These are phyloP conservation scores for Ophiorrhiza pumila DNA, from an alignment of 257 asterid species.

Conservation along the genomic window DNA sequence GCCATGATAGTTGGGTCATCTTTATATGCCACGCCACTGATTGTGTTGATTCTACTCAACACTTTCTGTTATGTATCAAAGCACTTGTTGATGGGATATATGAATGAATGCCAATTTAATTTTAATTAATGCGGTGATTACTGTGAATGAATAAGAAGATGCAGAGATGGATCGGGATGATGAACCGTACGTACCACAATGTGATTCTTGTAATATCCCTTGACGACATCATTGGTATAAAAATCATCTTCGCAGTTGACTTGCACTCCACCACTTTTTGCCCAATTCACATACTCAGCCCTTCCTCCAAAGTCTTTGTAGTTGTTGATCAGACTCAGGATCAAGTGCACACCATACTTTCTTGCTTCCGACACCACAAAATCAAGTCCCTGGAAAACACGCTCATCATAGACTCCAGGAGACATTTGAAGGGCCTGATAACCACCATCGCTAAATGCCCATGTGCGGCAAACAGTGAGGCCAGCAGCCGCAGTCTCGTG, in stretches of 20 bases:
- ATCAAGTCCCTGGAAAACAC: conserved; percentile 51
- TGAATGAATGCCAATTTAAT: too few relatives aligned
- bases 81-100: too few relatives aligned
- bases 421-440: conserved; percentile 40
- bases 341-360: conserved; percentile 30
- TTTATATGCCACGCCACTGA: conserved; percentile 34
- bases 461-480: conserved; percentile 45
- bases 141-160: not conserved
- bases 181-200: conserved; percentile 24
- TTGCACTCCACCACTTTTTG: conserved; percentile 35
- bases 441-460: conserved; percentile 54
- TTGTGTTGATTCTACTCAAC: conserved; percentile 39
- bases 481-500: conserved; percentile 39
- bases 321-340: conserved; percentile 43
- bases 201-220: conserved; percentile 42
- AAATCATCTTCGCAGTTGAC: conserved; percentile 41
- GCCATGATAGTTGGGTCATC: conserved; percentile 56
- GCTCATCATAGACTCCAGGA: conserved; percentile 46
- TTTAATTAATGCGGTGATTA: too few relatives aligned
- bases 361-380: conserved; percentile 50
- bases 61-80: conserved; percentile 32
- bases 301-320: conserved; percentile 55
- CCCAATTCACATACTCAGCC: conserved; percentile 46
- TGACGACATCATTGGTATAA: conserved; percentile 34
- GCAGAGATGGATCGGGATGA: too few relatives aligned